Percentiles rank a stretch among this genome's conserved stretches.
Conservation (phyloP, 2,329 filamentous ascomycete genomes). For the Trichoderma gracile region DNA sequence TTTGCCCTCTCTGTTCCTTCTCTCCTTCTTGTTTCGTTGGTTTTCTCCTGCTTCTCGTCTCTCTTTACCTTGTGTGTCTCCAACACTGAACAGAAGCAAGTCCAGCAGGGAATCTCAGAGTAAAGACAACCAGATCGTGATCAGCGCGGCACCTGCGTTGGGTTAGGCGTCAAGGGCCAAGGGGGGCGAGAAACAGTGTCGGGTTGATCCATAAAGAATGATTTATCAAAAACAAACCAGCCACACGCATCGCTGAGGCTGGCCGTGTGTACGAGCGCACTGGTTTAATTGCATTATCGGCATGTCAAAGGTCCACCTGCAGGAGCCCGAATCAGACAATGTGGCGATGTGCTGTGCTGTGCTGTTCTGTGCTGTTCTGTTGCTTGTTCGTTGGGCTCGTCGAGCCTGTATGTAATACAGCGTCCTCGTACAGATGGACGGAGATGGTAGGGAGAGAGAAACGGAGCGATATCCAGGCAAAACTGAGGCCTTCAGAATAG, state of each 20-base stretch:
- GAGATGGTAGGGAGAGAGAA: neutral
- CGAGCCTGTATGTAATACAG: too few species aligned
- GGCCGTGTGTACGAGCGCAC: slow-evolving; percentile 1
- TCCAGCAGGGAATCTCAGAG: too few species aligned
- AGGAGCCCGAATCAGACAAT: slow-evolving; percentile 20
- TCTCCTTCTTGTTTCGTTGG: too few species aligned
- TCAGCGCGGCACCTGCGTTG: slow-evolving; percentile 18
- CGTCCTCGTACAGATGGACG: too few species aligned
- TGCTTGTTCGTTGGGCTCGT: neutral
- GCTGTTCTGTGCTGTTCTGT: neutral
- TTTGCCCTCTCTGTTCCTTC: neutral
- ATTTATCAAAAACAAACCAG: neutral
- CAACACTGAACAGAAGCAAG: too few species aligned
- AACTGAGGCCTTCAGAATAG: neutral
- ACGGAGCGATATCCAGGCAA: too few species aligned
- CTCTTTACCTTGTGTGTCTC: too few species aligned
- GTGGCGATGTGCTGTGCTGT: neutral
- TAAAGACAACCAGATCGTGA: neutral
- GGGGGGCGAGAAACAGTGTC: neutral
- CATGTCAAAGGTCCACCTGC: slow-evolving; percentile 25
- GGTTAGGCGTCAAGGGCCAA: slow-evolving; percentile 17
- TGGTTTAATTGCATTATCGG: slow-evolving; percentile 25
- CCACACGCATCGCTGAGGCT: slow-evolving; percentile 17
- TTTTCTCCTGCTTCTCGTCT: too few species aligned
- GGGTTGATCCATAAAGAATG: slow-evolving; percentile 7